These are phyloP conservation scores for Mrakiaceae sp. DNA, from an alignment of 1,284 basidiomycete genomes.

Conservation along the genomic window DNA sequence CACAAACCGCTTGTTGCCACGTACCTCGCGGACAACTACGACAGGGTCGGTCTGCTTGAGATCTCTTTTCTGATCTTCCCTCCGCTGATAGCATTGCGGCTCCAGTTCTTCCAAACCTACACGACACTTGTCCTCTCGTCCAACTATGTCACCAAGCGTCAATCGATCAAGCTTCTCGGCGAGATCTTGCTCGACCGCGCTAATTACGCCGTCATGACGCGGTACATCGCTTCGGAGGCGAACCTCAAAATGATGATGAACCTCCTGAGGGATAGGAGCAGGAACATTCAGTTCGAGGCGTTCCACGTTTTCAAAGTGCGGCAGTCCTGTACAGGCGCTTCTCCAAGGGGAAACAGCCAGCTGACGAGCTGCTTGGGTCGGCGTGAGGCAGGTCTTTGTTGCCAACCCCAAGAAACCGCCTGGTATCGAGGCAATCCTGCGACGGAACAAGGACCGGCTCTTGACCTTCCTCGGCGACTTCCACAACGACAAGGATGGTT, in stretches of 20 bases:
- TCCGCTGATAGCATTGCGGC: not conserved
- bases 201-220: constrained; percentile 97
- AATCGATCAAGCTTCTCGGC: constrained; percentile 93
- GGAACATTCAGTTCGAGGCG: constrained; percentile 98
- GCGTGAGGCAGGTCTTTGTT: constrained; percentile 66
- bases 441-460: constrained; percentile 88
- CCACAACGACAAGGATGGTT: constrained; percentile 95
- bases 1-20: constrained; percentile 96
- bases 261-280: constrained; percentile 87
- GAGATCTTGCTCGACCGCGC: constrained; percentile 95
- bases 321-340: constrained; percentile 17
- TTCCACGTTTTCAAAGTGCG: constrained; percentile 98
- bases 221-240: constrained; percentile 78
- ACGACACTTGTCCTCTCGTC: constrained; percentile 79
- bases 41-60: constrained; percentile 51
- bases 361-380: not conserved
- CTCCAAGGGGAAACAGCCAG: not conserved
- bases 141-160: constrained; percentile 99
- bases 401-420: constrained; percentile 98
- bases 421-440: constrained; percentile 81
- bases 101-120: constrained; percentile 90
- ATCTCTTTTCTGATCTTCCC: not conserved
- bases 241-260: constrained; percentile 99
- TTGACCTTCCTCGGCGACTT: constrained; percentile 81
- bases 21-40: constrained; percentile 93